Evolutionary conservation across 768 basidiomycete genomes (phyloP).

Genomic region (Leccinellum albellum): DNA sequence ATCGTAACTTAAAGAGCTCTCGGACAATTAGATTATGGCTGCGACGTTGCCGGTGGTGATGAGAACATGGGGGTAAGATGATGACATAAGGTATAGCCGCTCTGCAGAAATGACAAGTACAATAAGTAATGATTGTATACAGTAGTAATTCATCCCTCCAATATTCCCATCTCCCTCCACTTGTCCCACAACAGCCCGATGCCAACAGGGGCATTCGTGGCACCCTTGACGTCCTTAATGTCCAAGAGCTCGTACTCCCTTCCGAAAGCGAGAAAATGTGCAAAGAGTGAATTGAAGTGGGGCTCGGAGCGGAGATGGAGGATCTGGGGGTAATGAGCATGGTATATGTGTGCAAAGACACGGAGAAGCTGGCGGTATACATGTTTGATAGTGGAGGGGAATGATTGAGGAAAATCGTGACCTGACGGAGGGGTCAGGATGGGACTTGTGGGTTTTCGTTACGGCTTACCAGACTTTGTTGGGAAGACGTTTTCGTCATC

Average conservation of each 20-base stretch:
- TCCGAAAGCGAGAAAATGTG: conserved; percentile 96
- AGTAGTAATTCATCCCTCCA: conserved; percentile 37
- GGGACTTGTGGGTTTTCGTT: background rate
- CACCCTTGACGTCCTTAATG: conserved; percentile 80
- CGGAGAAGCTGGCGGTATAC: conserved; percentile 96
- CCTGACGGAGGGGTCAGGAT: conserved; percentile 42
- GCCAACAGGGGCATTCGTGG: conserved; percentile 57
- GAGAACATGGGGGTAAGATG: conserved; percentile 53
- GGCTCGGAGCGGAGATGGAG: conserved; percentile 91
- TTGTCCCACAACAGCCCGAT: conserved; percentile 81
- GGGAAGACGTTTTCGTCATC: conserved; percentile 95
- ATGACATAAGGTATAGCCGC: background rate
- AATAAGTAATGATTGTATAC: background rate
- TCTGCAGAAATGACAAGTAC: conserved; percentile 9
- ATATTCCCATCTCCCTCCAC: conserved; percentile 84
- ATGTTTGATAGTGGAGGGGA: conserved; percentile 87
- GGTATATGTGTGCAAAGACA: conserved; percentile 96
- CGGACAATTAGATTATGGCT: conserved; percentile 84
- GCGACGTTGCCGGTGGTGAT: conserved; percentile 93
- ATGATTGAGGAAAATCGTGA: conserved; percentile 80
- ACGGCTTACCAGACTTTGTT: conserved; percentile 79
- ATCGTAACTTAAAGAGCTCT: conserved; percentile 53
- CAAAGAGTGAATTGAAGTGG: conserved; percentile 96
- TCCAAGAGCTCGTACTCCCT: conserved; percentile 90
- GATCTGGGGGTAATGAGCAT: conserved; percentile 88